These are phyloP conservation scores for Orobanche coerulescens DNA, from an alignment of 257 asterid genomes.

Conservation along the genomic window DNA sequence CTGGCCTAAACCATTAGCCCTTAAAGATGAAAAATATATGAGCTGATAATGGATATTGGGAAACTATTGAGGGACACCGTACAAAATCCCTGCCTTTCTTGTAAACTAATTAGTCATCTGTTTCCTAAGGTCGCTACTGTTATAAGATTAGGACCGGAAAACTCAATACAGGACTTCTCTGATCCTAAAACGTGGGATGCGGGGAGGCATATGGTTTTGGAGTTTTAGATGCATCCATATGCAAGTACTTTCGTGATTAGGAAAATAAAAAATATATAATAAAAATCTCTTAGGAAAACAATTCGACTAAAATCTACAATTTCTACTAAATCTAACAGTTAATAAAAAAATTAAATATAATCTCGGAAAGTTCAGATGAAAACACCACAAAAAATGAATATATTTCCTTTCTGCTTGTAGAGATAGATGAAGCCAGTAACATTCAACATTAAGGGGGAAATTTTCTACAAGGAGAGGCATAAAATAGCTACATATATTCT, in stretches of 20 bases:
- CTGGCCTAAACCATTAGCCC: background rate
- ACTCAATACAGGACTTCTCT: background rate
- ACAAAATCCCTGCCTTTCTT: background rate
- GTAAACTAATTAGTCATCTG: background rate
- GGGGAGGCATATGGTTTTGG: background rate
- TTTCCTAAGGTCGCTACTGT: background rate
- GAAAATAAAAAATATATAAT: background rate
- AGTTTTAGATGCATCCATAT: background rate
- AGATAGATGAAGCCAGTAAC: background rate
- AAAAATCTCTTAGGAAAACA: background rate
- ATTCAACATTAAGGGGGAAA: background rate
- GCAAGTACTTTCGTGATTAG: background rate
- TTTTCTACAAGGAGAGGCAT: background rate
- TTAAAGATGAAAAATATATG: background rate
- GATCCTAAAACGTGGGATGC: background rate
- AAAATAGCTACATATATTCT: slow-evolving; percentile 6
- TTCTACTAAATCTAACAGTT: background rate
- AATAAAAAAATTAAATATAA: background rate
- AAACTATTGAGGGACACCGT: background rate
- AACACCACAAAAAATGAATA: slow-evolving; percentile 7
- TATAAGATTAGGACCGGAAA: background rate
- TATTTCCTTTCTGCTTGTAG: background rate
- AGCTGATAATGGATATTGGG: background rate
- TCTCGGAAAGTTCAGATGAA: background rate
- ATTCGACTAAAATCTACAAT: background rate